Percentiles rank a stretch among this genome's conserved stretches.
phyloP scores from a whole-genome alignment of 1,139 yeast genomes.

The Yamadazyma membranifaciens region DNA sequence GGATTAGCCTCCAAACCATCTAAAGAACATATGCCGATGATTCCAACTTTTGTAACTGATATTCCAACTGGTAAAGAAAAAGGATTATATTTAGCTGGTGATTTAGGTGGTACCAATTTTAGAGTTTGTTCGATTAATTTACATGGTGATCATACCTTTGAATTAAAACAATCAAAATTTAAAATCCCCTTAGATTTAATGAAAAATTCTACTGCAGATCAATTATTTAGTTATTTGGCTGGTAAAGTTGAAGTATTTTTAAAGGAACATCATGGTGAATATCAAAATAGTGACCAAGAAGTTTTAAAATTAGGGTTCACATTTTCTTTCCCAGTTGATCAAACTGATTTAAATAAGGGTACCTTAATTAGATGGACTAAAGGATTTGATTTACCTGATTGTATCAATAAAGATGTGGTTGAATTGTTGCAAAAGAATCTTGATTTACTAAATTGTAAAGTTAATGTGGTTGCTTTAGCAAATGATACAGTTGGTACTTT shows the following conservation, averaged over 20 bases:
- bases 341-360: slow-evolving; percentile 75
- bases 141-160: slow-evolving; percentile 77
- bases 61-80: slow-evolving; percentile 80
- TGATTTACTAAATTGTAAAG: slow-evolving; percentile 58
- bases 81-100: slow-evolving; percentile 79
- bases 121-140: slow-evolving; percentile 82
- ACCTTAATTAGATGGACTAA: slow-evolving; percentile 91
- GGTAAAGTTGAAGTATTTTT: slow-evolving; percentile 62
- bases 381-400: slow-evolving; percentile 83
- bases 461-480: slow-evolving; percentile 81
- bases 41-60: slow-evolving; percentile 78
- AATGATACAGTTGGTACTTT: slow-evolving; percentile 95
- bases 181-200: slow-evolving; percentile 73
- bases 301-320: slow-evolving; percentile 81
- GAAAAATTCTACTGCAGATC: slow-evolving; percentile 51
- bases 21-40: slow-evolving; percentile 72
- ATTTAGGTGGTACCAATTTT: slow-evolving; percentile 86
- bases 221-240: slow-evolving; percentile 74
- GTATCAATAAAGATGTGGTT: slow-evolving; percentile 82
- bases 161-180: slow-evolving; percentile 66
- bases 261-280: slow-evolving; percentile 57
- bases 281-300: slow-evolving; percentile 19
- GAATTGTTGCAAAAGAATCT: slow-evolving; percentile 66
- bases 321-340: slow-evolving; percentile 88
- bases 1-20: slow-evolving; percentile 51